phyloP scores from a whole-genome alignment of 176 grass and related monocot genomes.

The Eragrostis nindensis region DNA sequence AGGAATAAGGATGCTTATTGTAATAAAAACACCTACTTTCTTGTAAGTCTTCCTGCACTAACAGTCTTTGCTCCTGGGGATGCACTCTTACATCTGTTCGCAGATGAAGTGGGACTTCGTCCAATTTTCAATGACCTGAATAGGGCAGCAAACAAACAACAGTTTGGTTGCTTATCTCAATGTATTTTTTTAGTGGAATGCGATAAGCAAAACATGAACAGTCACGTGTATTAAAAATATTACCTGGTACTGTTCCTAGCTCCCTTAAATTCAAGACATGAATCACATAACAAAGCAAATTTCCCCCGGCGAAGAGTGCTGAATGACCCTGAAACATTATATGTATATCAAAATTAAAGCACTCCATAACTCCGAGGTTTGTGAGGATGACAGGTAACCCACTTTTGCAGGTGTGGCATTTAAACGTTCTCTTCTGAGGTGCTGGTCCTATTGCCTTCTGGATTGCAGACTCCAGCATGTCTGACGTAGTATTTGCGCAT shows the following conservation, averaged over 20 bases:
- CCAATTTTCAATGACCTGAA: slow-evolving; percentile 52
- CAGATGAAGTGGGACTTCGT: slow-evolving; percentile 34
- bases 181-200: not conserved
- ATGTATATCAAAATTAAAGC: slow-evolving; percentile 10
- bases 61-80: slow-evolving; percentile 46
- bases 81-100: slow-evolving; percentile 46
- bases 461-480: slow-evolving; percentile 61
- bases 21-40: slow-evolving; percentile 51
- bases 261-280: slow-evolving; percentile 54
- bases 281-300: slow-evolving; percentile 65
- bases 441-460: slow-evolving; percentile 51
- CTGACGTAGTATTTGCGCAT: slow-evolving; percentile 49
- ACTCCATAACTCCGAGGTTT: not conserved
- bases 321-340: slow-evolving; percentile 48
- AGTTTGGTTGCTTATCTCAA: not conserved
- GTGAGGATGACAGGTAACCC: slow-evolving; percentile 2
- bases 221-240: slow-evolving; percentile 18
- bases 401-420: slow-evolving; percentile 64
- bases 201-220: slow-evolving; percentile 10
- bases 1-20: slow-evolving; percentile 11
- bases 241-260: slow-evolving; percentile 36
- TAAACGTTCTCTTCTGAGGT: slow-evolving; percentile 49
- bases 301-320: slow-evolving; percentile 48
- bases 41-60: slow-evolving; percentile 61
- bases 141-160: not conserved